Evolutionary conservation across 2,329 filamentous ascomycete genomes (phyloP).

Genomic region (Colletotrichum brevisporum): DNA sequence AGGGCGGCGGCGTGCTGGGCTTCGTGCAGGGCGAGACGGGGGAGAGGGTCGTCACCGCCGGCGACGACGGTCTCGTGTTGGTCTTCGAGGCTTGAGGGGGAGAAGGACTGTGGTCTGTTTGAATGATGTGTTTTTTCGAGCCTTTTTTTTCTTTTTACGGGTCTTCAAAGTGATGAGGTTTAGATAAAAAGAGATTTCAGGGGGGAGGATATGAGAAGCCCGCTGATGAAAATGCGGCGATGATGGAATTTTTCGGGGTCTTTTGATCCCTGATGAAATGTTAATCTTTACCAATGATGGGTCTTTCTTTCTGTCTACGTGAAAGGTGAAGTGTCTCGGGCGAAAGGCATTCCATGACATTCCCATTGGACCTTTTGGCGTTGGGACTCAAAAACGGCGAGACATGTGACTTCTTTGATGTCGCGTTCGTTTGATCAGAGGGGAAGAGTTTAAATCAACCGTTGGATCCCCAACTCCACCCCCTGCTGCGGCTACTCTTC

Average conservation of each 20-base stretch:
- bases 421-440: constrained; percentile 3
- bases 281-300: background rate
- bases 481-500: background rate
- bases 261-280: background rate
- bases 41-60: constrained; percentile 85
- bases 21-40: constrained; percentile 88
- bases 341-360: no score
- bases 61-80: constrained; percentile 83
- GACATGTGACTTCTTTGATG: background rate
- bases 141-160: constrained; percentile 1
- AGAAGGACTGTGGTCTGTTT: background rate
- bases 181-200: background rate
- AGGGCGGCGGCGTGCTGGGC: constrained; percentile 89
- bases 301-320: background rate
- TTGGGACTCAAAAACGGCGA: background rate
- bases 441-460: background rate
- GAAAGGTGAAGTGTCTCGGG: background rate
- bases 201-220: no score
- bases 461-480: background rate
- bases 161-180: constrained; percentile 29
- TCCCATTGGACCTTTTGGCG: background rate
- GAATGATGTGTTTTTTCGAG: background rate
- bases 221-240: no score
- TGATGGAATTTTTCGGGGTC: background rate
- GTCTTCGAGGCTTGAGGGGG: constrained; percentile 72